Conservation (phyloP, 1,139 yeast genomes). For the Saccharomycopsis crataegensis region DNA sequence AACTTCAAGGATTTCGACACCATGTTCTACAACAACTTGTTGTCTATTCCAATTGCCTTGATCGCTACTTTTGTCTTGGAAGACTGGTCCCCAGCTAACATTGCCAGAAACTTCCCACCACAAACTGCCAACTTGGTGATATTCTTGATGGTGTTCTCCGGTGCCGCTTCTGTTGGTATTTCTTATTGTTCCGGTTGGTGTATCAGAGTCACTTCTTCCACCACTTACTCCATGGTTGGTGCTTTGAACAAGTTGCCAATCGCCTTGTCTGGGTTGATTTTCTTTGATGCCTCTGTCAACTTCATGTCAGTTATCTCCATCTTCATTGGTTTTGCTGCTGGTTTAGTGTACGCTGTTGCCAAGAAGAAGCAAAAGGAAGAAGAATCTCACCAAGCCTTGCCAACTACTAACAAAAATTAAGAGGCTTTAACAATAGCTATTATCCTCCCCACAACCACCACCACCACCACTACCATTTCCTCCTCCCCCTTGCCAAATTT, state of each 20-base stretch:
- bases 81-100: slow-evolving; percentile 85
- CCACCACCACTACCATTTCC: too few relatives aligned
- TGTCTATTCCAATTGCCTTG: slow-evolving; percentile 83
- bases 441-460: too few relatives aligned
- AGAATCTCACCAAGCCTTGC: slow-evolving; percentile 17
- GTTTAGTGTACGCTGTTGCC: slow-evolving; percentile 89
- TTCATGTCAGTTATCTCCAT: slow-evolving; percentile 88
- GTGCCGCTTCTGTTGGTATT: slow-evolving; percentile 87
- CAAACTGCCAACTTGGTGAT: slow-evolving; percentile 61
- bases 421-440: background rate
- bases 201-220: slow-evolving; percentile 96
- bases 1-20: slow-evolving; percentile 97
- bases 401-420: slow-evolving; percentile 9
- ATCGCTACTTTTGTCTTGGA: slow-evolving; percentile 70
- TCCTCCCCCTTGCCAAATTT: background rate
- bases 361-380: slow-evolving; percentile 59
- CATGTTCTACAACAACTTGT: slow-evolving; percentile 93
- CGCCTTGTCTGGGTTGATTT: slow-evolving; percentile 87
- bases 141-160: slow-evolving; percentile 82
- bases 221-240: slow-evolving; percentile 98
- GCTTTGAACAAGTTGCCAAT: slow-evolving; percentile 97
- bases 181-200: slow-evolving; percentile 99
- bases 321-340: slow-evolving; percentile 87
- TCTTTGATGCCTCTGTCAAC: slow-evolving; percentile 92
- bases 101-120: slow-evolving; percentile 69